Conservation (phyloP, 768 basidiomycete species). For the Kwoniella europaea region DNA sequence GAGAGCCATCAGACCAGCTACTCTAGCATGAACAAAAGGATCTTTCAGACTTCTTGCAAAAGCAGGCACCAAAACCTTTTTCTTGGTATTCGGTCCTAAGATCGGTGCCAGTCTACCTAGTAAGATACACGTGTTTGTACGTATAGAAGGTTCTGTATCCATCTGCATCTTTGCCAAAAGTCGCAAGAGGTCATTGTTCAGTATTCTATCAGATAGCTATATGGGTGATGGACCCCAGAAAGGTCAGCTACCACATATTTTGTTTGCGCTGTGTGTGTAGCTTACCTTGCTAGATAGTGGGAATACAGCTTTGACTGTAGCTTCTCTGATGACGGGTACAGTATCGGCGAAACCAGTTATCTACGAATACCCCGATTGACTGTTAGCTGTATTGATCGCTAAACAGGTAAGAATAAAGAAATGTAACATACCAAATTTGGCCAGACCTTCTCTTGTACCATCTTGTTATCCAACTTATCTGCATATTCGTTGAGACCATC, state of each 20-base stretch:
- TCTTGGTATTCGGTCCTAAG: slow-evolving; percentile 84
- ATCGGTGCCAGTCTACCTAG: slow-evolving; percentile 86
- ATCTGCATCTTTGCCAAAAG: slow-evolving; percentile 89
- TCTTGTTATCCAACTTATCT: slow-evolving; percentile 83
- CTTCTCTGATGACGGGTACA: slow-evolving; percentile 90
- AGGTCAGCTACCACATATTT: not conserved
- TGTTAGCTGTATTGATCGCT: not conserved
- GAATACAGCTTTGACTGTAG: slow-evolving; percentile 85
- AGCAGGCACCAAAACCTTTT: slow-evolving; percentile 95
- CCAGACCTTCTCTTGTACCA: slow-evolving; percentile 85
- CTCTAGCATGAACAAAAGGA: slow-evolving; percentile 85
- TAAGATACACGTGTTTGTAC: slow-evolving; percentile 96
- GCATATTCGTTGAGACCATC: slow-evolving; percentile 82
- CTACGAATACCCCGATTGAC: slow-evolving; percentile 58
- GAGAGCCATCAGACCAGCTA: slow-evolving; percentile 92
- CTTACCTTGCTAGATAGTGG: slow-evolving; percentile 80
- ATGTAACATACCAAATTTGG: slow-evolving; percentile 75
- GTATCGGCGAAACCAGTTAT: slow-evolving; percentile 96
- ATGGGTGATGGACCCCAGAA: not conserved
- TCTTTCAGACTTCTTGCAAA: slow-evolving; percentile 89
- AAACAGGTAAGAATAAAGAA: not conserved
- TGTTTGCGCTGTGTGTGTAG: not conserved
- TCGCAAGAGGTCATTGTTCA: slow-evolving; percentile 95
- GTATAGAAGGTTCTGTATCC: slow-evolving; percentile 90
- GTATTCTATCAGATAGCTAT: slow-evolving; percentile 85